Percentiles rank a stretch among this genome's conserved stretches.
phyloP scores from a whole-genome alignment of 1,139 yeast genomes.

The Geotrichum klebahnii region DNA sequence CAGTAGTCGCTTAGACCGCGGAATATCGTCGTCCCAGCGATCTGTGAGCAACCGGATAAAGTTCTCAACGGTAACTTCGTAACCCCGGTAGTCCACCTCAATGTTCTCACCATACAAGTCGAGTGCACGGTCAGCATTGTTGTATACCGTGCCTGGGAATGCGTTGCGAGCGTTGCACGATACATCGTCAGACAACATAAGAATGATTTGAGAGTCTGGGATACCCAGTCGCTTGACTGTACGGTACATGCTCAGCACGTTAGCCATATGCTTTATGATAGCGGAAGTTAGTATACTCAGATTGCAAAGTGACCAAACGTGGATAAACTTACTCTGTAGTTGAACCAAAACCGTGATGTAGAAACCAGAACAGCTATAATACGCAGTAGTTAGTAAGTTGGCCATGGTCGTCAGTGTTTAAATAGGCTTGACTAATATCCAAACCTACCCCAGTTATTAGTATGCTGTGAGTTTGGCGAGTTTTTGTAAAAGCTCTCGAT shows the following conservation, averaged over 20 bases:
- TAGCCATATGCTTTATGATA: conserved; percentile 72
- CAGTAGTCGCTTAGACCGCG: conserved; percentile 80
- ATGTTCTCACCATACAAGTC: conserved; percentile 92
- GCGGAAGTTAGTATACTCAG: too few species aligned
- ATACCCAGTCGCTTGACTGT: conserved; percentile 94
- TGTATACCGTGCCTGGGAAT: conserved; percentile 93
- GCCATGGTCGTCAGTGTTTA: too few species aligned
- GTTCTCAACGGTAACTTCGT: conserved; percentile 96
- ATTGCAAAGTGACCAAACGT: conserved; percentile 14
- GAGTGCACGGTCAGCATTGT: conserved; percentile 87
- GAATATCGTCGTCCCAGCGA: conserved; percentile 92
- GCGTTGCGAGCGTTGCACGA: conserved; percentile 96
- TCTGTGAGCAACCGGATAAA: conserved; percentile 85
- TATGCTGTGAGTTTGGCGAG: conserved; percentile 24
- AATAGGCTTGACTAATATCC: neutral
- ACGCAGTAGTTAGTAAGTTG: neutral
- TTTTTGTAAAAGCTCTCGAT: conserved; percentile 6
- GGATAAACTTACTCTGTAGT: conserved; percentile 52
- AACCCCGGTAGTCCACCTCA: conserved; percentile 95
- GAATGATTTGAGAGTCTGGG: conserved; percentile 93
- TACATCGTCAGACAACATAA: conserved; percentile 94
- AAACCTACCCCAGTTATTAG: conserved; percentile 32
- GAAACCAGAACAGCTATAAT: conserved; percentile 82
- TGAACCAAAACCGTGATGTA: conserved; percentile 96
- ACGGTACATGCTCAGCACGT: conserved; percentile 86